Percentiles rank a stretch among this genome's conserved stretches.
These are phyloP conservation scores for Boletus rubescentipes DNA, from an alignment of 768 basidiomycete species.

Conservation along the genomic window DNA sequence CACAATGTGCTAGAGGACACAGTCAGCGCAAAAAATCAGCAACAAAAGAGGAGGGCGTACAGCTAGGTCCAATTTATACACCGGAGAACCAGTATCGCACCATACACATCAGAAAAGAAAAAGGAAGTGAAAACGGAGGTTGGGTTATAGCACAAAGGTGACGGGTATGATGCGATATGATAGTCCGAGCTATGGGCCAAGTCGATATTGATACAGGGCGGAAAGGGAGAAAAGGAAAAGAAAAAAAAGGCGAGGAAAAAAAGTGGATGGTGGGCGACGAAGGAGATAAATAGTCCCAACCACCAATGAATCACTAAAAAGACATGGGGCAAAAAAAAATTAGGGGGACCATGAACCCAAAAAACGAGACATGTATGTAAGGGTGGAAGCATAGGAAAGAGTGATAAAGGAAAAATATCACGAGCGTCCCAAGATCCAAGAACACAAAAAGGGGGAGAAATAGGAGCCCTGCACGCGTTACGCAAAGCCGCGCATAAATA, in stretches of 20 bases:
- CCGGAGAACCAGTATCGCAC: conserved; percentile 34
- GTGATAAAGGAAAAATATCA: conserved; percentile 27
- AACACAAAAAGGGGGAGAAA: conserved; percentile 36
- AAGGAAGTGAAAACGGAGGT: background rate
- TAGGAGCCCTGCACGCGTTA: conserved; percentile 24
- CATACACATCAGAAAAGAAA: conserved; percentile 28
- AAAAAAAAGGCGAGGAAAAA: background rate
- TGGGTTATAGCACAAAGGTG: conserved; percentile 27
- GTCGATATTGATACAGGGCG: conserved; percentile 35
- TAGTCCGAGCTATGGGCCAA: conserved; percentile 30
- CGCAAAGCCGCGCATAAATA: conserved; percentile 33
- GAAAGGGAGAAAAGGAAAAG: background rate
- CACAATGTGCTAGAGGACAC: conserved; percentile 20
- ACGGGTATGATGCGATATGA: conserved; percentile 34
- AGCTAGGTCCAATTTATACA: conserved; percentile 28
- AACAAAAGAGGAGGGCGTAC: conserved; percentile 8
- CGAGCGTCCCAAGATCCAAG: conserved; percentile 42
- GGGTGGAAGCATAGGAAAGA: conserved; percentile 13
- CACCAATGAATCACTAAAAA: conserved; percentile 27
- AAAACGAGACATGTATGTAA: conserved; percentile 18
- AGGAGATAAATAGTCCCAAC: conserved; percentile 21
- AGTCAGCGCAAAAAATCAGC: conserved; percentile 10
- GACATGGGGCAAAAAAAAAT: conserved; percentile 22
- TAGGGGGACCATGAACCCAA: conserved; percentile 25
- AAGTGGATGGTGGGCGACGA: conserved; percentile 5